phyloP scores from a whole-genome alignment of 495 filamentous ascomycete species.

The Hyphodiscus hymeniophilus region DNA sequence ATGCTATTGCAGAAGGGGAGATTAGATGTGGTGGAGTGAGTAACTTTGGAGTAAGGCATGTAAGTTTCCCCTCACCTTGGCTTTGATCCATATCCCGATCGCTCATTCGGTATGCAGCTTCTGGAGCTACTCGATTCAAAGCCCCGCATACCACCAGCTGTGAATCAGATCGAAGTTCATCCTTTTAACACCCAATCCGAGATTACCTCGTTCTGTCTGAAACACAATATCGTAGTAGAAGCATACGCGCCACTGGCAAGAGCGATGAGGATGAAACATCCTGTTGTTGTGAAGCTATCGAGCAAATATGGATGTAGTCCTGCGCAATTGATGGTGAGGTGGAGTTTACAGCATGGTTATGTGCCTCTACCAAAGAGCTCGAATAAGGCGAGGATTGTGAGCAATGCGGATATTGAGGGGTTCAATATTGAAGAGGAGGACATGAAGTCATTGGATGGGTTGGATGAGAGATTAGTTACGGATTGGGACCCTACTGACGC shows the following conservation, averaged over 20 bases:
- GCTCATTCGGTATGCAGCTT: conserved; percentile 29
- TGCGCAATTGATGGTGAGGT: conserved; percentile 74
- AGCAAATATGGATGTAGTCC: conserved; percentile 64
- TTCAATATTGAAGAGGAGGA: conserved; percentile 65
- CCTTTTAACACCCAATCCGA: conserved; percentile 72
- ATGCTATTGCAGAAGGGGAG: conserved; percentile 54
- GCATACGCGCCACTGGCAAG: conserved; percentile 76
- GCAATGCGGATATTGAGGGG: conserved; percentile 69
- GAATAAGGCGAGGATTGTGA: conserved; percentile 53
- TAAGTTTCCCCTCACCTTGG: conserved; percentile 32
- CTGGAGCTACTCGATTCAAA: conserved; percentile 52
- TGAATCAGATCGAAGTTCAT: conserved; percentile 85
- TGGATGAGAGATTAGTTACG: conserved; percentile 53
- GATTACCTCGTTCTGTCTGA: conserved; percentile 64
- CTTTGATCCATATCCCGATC: no score
- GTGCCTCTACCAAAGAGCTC: conserved; percentile 76
- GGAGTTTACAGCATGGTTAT: conserved; percentile 77
- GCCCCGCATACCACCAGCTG: conserved; percentile 41
- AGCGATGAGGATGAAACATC: conserved; percentile 58
- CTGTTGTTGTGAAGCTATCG: conserved; percentile 47
- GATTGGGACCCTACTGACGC: conserved; percentile 65
- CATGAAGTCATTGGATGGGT: conserved; percentile 41
- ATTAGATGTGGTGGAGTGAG: conserved; percentile 55
- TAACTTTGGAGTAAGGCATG: conserved; percentile 63
- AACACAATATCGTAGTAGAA: conserved; percentile 61